phyloP scores from a whole-genome alignment of 2,329 filamentous ascomycete species.

The Elsinoe arachidis region DNA sequence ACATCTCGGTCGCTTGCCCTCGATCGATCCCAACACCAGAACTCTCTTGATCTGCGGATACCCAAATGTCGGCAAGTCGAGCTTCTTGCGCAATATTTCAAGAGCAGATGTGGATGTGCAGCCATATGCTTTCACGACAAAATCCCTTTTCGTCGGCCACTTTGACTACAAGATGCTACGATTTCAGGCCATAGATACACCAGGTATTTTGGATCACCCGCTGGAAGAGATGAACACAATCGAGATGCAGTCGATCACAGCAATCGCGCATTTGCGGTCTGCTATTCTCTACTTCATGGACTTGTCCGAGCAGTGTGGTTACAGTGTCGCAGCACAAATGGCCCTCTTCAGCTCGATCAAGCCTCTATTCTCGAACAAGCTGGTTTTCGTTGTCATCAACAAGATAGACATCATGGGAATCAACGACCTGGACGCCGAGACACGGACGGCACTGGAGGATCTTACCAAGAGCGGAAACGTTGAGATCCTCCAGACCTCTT shows the following conservation, averaged over 20 bases:
- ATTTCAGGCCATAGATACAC: conserved; percentile 92
- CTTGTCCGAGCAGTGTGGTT: conserved; percentile 91
- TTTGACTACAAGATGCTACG: conserved; percentile 93
- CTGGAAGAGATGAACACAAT: conserved; percentile 99
- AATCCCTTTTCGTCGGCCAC: conserved; percentile 93
- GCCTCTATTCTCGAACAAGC: conserved; percentile 92
- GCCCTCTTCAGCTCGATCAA: conserved; percentile 94
- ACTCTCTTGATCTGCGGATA: conserved; percentile 96
- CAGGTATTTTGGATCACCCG: conserved; percentile 95
- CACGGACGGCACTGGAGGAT: conserved; percentile 66
- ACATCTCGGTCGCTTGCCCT: conserved; percentile 90
- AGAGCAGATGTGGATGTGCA: conserved; percentile 94
- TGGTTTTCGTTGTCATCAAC: conserved; percentile 95
- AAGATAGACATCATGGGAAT: conserved; percentile 90
- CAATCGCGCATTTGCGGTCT: conserved; percentile 90
- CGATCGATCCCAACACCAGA: conserved; percentile 96
- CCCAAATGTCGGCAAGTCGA: conserved; percentile 95
- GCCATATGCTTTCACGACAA: conserved; percentile 97
- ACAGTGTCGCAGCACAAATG: conserved; percentile 86
- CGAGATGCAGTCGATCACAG: conserved; percentile 97
- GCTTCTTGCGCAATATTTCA: conserved; percentile 85
- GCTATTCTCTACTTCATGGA: conserved; percentile 99
- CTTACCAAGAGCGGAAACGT: conserved; percentile 82
- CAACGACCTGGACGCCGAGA: conserved; percentile 74
- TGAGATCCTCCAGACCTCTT: conserved; percentile 86